Base-by-base conservation (phyloP, 108 stramenopile genomes). In the Pseudonitzschia multistriata region DNA sequence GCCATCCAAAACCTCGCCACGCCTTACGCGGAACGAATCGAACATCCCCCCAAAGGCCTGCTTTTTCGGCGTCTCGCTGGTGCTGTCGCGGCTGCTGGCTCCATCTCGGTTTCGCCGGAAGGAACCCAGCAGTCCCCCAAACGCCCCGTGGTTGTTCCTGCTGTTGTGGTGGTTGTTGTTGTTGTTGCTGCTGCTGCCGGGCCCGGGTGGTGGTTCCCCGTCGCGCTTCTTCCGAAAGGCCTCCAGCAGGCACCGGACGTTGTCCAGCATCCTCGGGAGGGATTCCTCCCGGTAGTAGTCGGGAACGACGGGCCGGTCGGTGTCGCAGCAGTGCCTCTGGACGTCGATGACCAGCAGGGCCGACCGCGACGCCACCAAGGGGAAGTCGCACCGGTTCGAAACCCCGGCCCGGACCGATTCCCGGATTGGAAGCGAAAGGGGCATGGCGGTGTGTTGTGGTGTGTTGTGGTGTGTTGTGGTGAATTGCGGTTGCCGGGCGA, bases 291-390 rank as follows among this genome's bases (percentile, higher is more conserved):
- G 63, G 68, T 88, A 91, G 19, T 73, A 72, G 15, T 59, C 31
- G 5, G 34, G 31, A 59, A 59, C 57, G 29, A 14, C 57, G 13
- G 34, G 33, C 3, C 31, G 33, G 13, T 33, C 11, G 4, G 36
- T 0, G 13, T 50, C 61, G 79, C 75, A 86, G 10, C 88, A 64
- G 59, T 82, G 79, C 13, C 67, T 39, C 67, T 91, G 90, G 6
- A 91, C 80, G 52, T 91, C 90, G 34, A 91, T 83, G 29, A 91
- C 72, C 35, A 91, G 72, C 30, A 91, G 66, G 4, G 90, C 86
- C 34, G 69, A 65, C 37, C 63, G 76, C 21, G 68, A 63, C n/a
- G 61, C 67, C 29, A 67, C 73, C 37, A 88, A 53, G 0, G 78
- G 75, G 66, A 88, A 88, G 74, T 91, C 88, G 22, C 49, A 25